Percentiles rank a stretch among this genome's conserved stretches.
These are phyloP conservation scores for Solanum sitiens DNA, from an alignment of 257 asterid genomes.

Conservation along the genomic window DNA sequence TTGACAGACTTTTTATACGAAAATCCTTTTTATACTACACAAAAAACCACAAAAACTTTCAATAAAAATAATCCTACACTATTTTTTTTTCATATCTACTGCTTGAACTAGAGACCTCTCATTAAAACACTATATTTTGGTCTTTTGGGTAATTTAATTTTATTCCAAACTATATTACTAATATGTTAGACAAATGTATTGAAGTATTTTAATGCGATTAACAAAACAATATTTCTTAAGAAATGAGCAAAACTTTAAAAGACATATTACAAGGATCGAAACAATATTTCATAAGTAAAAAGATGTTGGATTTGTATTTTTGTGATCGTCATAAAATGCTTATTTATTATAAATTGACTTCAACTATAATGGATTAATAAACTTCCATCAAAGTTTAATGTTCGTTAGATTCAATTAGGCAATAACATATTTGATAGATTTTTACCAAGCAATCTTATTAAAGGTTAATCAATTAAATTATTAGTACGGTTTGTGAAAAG, in stretches of 20 bases:
- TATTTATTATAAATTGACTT: background rate
- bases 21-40: background rate
- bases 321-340: background rate
- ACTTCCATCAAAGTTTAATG: background rate
- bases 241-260: too few relatives aligned
- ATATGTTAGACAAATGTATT: background rate
- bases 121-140: too few relatives aligned
- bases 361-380: background rate
- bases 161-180: too few relatives aligned
- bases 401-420: background rate
- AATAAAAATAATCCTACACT: background rate
- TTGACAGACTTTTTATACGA: too few relatives aligned
- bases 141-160: background rate
- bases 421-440: too few relatives aligned
- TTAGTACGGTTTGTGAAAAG: background rate
- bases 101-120: too few relatives aligned
- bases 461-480: background rate
- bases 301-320: background rate
- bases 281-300: background rate
- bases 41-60: background rate
- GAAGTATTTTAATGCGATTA: background rate
- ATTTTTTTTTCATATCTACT: too few relatives aligned
- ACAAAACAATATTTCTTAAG: background rate
- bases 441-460: too few relatives aligned
- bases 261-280: background rate